Conservation (phyloP, 139 green algal genomes). For the Raphidocelis subcapitata region DNA sequence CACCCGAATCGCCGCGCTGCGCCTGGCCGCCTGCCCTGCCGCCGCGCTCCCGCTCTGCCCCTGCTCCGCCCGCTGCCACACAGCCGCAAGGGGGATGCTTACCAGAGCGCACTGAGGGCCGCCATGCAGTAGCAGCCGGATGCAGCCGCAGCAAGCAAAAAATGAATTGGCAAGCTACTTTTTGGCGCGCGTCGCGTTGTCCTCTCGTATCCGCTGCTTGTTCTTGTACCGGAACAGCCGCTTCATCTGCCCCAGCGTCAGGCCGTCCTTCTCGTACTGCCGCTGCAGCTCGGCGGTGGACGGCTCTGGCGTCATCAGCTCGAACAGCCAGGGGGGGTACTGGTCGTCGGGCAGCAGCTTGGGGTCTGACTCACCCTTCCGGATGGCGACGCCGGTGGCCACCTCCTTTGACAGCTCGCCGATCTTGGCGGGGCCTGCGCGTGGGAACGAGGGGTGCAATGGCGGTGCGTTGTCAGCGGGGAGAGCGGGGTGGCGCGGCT, state of each 20-base stretch:
- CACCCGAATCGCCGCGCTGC: too few species aligned
- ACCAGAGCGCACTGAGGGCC: too few species aligned
- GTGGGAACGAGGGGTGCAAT: background rate
- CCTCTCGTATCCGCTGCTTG: conserved; percentile 57
- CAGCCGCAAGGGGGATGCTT: too few species aligned
- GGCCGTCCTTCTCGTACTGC: conserved; percentile 35
- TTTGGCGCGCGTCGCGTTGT: conserved; percentile 41
- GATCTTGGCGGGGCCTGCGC: conserved; percentile 35
- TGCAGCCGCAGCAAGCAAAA: too few species aligned
- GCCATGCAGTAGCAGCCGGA: too few species aligned
- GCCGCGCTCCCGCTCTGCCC: too few species aligned
- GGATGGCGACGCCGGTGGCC: conserved; percentile 49
- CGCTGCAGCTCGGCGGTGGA: conserved; percentile 48
- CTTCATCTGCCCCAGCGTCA: conserved; percentile 46
- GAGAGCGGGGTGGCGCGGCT: too few species aligned
- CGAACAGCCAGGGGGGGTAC: conserved; percentile 63
- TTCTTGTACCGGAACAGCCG: conserved; percentile 61
- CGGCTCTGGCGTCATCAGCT: conserved; percentile 14
- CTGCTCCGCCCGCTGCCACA: too few species aligned
- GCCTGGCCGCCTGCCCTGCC: too few species aligned
- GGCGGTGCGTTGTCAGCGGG: too few species aligned
- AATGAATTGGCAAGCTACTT: too few species aligned
- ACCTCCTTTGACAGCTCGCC: conserved; percentile 42
- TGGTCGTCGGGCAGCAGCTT: conserved; percentile 46
- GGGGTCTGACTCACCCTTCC: conserved; percentile 58